Evolutionary conservation across 2,329 filamentous ascomycete genomes (phyloP).

Genomic region (Aspergillus sclerotialis): DNA sequence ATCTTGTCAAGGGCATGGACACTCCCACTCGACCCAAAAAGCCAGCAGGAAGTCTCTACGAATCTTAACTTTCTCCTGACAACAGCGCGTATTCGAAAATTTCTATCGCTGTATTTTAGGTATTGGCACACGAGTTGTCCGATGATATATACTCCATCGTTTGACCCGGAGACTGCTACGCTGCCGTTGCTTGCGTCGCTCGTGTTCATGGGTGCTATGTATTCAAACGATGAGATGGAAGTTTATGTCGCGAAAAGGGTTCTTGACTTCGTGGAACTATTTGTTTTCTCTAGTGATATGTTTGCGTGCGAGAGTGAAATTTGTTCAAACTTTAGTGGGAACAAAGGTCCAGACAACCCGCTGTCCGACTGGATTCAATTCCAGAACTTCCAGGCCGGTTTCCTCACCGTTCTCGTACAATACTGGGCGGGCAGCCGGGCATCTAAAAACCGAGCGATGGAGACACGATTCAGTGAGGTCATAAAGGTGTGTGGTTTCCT

Average conservation of each 20-base stretch:
- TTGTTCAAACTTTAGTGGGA: constrained; percentile 23
- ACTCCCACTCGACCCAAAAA: constrained; percentile 29
- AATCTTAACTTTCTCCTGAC: constrained; percentile 35
- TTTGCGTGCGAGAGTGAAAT: constrained; percentile 36
- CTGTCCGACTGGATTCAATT: constrained; percentile 28
- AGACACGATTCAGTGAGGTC: constrained; percentile 37
- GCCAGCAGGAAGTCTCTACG: constrained; percentile 33
- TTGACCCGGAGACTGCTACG: constrained; percentile 31
- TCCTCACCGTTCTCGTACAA: constrained; percentile 35
- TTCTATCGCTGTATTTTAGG: constrained; percentile 37
- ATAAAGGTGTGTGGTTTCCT: constrained; percentile 26
- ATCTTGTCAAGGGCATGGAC: constrained; percentile 34
- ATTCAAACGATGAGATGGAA: constrained; percentile 35
- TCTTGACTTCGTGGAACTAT: constrained; percentile 39
- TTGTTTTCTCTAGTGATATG: constrained; percentile 37
- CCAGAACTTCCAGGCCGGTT: constrained; percentile 37
- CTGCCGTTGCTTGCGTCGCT: constrained; percentile 34
- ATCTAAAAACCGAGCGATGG: constrained; percentile 36
- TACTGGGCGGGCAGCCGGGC: constrained; percentile 38
- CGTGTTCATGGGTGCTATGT: constrained; percentile 40
- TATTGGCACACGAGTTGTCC: constrained; percentile 41
- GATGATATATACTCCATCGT: constrained; percentile 37
- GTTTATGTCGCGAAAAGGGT: constrained; percentile 31
- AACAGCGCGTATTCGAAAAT: constrained; percentile 35
- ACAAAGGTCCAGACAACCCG: constrained; percentile 13